Base-by-base conservation (phyloP, 305 asterid species). In the Ajuga reptans region DNA sequence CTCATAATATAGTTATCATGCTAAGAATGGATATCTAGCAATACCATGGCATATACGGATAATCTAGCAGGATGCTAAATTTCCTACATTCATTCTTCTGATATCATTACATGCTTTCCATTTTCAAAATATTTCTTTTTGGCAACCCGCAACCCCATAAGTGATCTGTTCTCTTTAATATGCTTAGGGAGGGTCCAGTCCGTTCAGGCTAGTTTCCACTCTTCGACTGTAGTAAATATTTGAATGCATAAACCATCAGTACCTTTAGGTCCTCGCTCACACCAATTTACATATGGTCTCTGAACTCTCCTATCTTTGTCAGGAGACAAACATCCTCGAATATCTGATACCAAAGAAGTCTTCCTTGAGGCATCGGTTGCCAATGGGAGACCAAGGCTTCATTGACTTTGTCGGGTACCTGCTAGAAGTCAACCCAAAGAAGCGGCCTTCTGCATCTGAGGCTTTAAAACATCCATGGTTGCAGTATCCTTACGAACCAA, bases 371-470 rank as follows among this genome's bases (percentile, higher is more conserved):
- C 91, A 85, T 77, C 91, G 98, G 42, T 78, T 90, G 75, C 97
- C 98, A 49, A 88, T 92, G 95, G 98, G 96, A 49, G 97, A 92
- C 80, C 98, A 90, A 78, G 97, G 98, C 53, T 92, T 92, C 84
- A 82, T 90, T 0, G 96, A 92, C 81, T 89, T 90, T 50, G 96
- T 88, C 68, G 79, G 77, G 76, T 84, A 88, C 78, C 81, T 92
- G 50, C 95, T 92, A 15, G 91, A 92, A 80, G 75, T 83, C 46
- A 84, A 84, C 84, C 98, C 98, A 16, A 80, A 76, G 68, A 88
- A 84, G 76, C 86, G 98, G 65, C 98, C 97, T 54, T 90, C 97
- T 68, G 98, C 97, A 18, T 39, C 90, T 33, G 96, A 92, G 72
- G 97, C 98, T 60, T 80, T 92, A 50, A 90, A 86, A 76, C 97